Conservation (phyloP, 148 eudicot species). For the Rhododendron kiyosumense region DNA sequence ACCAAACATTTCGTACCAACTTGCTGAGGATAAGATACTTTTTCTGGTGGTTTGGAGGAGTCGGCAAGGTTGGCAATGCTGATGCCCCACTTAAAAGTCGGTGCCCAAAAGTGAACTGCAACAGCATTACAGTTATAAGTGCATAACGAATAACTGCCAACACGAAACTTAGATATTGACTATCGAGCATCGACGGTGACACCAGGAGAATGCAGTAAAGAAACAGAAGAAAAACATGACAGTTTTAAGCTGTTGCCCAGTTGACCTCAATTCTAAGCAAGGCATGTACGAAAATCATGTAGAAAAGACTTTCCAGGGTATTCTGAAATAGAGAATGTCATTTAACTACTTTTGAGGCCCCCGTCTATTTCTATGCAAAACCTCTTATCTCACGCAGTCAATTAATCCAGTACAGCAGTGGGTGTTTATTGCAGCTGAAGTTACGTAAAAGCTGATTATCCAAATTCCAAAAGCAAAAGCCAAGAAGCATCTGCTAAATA, state of each 20-base stretch:
- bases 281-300: not conserved
- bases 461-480: not conserved
- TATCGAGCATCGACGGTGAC: not conserved
- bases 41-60: constrained; percentile 77
- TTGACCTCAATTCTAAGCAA: not conserved
- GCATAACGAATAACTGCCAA: not conserved
- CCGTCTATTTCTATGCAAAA: not conserved
- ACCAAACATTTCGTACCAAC: constrained; percentile 39
- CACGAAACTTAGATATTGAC: not conserved
- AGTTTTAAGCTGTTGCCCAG: not conserved
- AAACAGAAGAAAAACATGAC: not conserved
- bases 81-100: constrained; percentile 97
- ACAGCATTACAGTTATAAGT: constrained; percentile 7
- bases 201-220: not conserved
- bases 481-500: not conserved
- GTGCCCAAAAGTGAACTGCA: constrained; percentile 99
- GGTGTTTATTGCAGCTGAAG: not conserved
- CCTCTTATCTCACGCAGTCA: not conserved
- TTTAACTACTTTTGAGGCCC: not conserved
- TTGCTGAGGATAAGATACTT: constrained; percentile 90
- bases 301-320: not conserved
- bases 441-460: not conserved
- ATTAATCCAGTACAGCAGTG: not conserved
- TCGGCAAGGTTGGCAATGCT: constrained; percentile 94
- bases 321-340: not conserved